Evolutionary conservation across 2,329 filamentous ascomycete genomes (phyloP).

Genomic region (Albophoma yamanashiensis): DNA sequence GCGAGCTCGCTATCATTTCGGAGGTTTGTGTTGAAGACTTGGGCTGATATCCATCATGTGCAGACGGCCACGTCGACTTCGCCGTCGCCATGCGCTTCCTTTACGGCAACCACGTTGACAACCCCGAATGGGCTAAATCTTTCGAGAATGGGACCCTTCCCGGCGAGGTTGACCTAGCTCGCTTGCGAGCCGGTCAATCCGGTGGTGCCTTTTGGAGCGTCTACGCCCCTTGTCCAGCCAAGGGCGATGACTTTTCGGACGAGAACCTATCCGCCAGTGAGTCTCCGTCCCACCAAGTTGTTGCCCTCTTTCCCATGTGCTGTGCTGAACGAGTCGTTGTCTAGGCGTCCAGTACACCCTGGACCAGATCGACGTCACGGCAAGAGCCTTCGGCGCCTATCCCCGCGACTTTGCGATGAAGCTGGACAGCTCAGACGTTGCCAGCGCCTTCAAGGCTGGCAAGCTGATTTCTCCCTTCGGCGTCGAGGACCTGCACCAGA

Average conservation of each 20-base stretch:
- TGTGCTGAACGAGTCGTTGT: neutral
- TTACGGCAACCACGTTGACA: conserved; percentile 72
- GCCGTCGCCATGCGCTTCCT: conserved; percentile 56
- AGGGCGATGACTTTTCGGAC: conserved; percentile 64
- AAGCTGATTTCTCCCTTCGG: conserved; percentile 69
- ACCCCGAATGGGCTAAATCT: conserved; percentile 57
- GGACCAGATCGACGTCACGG: conserved; percentile 65
- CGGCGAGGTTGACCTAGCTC: conserved; percentile 69
- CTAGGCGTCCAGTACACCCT: conserved; percentile 55
- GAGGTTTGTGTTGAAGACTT: neutral
- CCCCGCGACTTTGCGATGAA: conserved; percentile 59
- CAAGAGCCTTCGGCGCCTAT: conserved; percentile 51
- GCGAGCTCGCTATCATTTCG: conserved; percentile 1
- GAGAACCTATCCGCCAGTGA: conserved; percentile 57
- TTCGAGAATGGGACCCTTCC: conserved; percentile 62
- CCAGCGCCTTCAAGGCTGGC: conserved; percentile 47
- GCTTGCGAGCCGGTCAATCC: conserved; percentile 58
- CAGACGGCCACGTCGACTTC: conserved; percentile 87
- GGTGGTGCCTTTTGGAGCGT: conserved; percentile 94
- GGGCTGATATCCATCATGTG: neutral
- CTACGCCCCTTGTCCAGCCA: conserved; percentile 63
- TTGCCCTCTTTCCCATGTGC: neutral
- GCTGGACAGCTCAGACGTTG: conserved; percentile 48
- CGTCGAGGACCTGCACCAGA: conserved; percentile 85
- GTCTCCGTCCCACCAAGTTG: conserved; percentile 9